phyloP scores from a whole-genome alignment of 805 yeast genomes.

The Kuraishia capsulata region DNA sequence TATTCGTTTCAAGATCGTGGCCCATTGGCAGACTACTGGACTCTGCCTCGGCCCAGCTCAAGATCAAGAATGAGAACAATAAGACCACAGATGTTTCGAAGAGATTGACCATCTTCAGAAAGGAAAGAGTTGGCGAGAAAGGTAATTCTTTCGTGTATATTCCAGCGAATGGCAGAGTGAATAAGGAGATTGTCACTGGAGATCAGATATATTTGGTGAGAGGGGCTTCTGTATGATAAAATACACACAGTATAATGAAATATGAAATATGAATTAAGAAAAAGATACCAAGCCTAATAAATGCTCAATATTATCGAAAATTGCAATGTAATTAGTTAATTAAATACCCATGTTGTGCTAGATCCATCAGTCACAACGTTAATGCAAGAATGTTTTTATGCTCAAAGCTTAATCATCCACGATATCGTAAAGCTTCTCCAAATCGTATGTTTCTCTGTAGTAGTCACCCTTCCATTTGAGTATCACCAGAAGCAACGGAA shows the following conservation, averaged over 20 bases:
- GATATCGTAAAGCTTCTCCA: constrained; percentile 46
- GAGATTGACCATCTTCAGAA: constrained; percentile 38
- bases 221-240: constrained; percentile 22
- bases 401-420: constrained; percentile 20
- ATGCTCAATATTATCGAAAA: too few relatives aligned
- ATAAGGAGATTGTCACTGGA: constrained; percentile 33
- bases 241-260: too few relatives aligned
- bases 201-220: constrained; percentile 44
- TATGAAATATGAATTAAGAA: not conserved
- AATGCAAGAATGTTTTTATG: too few relatives aligned
- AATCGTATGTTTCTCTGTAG: constrained; percentile 56
- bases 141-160: constrained; percentile 18
- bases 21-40: constrained; percentile 53
- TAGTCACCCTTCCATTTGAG: constrained; percentile 48
- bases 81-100: constrained; percentile 28
- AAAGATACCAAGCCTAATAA: too few relatives aligned
- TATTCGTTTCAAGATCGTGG: constrained; percentile 47
- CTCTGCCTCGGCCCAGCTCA: constrained; percentile 35
- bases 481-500: constrained; percentile 31
- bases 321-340: too few relatives aligned
- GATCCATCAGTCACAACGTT: too few relatives aligned
- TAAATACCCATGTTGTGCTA: too few relatives aligned
- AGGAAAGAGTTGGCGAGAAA: constrained; percentile 17
- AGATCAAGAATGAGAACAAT: constrained; percentile 42
- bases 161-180: constrained; percentile 29